Percentiles rank a stretch among this genome's conserved stretches.
Evolutionary conservation across 306 rosid genomes (phyloP).

Genomic region (Lathyrus aphaca): DNA sequence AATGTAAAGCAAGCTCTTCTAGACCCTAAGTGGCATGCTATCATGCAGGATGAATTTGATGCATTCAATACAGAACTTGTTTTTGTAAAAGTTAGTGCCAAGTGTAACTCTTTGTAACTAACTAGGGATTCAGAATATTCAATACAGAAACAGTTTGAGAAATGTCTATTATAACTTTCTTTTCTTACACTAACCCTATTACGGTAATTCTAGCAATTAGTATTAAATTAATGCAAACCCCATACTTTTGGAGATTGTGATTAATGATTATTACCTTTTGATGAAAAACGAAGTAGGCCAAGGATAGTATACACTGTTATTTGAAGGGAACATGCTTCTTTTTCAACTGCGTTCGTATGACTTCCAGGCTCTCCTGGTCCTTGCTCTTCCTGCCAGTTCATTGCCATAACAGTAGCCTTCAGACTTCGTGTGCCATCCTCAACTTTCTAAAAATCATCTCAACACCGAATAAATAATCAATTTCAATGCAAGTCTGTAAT

Average conservation of each 20-base stretch:
- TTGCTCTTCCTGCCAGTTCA: background rate
- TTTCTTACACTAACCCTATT: too few species aligned
- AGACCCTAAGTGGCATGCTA: too few species aligned
- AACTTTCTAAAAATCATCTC: conserved; percentile 4
- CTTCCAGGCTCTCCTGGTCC: background rate
- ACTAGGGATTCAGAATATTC: too few species aligned
- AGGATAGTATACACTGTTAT: background rate
- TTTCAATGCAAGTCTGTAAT: conserved; percentile 26
- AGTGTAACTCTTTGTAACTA: too few species aligned
- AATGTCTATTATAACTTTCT: too few species aligned
- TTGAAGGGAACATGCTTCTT: conserved; percentile 7
- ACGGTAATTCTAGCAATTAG: too few species aligned
- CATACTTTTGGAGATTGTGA: background rate
- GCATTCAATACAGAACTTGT: too few species aligned
- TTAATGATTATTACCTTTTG: background rate
- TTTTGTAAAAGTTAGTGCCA: too few species aligned
- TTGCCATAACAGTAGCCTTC: conserved; percentile 1
- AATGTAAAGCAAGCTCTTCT: too few species aligned
- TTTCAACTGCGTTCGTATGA: background rate
- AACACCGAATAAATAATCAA: conserved; percentile 4
- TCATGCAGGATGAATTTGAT: too few species aligned
- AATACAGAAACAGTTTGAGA: too few species aligned
- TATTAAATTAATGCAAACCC: conserved; percentile 3
- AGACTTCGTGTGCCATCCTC: conserved; percentile 9
- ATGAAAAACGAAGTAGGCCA: background rate